Evolutionary conservation across 306 rosid genomes (phyloP).

Genomic region (Trifolium dubium): DNA sequence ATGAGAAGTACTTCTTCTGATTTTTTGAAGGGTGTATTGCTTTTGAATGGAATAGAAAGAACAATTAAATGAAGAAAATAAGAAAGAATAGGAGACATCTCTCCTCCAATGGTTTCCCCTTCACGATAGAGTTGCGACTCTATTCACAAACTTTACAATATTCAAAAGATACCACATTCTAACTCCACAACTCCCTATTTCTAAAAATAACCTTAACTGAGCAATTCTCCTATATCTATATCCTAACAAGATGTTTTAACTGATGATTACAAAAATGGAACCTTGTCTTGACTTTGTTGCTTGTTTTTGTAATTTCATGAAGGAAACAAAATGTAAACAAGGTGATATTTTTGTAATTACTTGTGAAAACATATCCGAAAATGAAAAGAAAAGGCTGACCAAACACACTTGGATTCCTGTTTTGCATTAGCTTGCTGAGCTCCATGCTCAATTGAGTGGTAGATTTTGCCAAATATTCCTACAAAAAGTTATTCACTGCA

Average conservation of each 20-base stretch:
- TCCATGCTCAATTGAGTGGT: slow-evolving; percentile 4
- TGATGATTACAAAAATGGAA: background rate
- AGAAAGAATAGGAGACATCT: too few relatives aligned
- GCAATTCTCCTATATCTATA: too few relatives aligned
- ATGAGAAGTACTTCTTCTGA: background rate
- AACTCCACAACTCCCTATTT: too few relatives aligned
- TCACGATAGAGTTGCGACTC: too few relatives aligned
- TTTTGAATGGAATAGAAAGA: too few relatives aligned
- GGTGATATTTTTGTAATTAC: background rate
- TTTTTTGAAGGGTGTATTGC: too few relatives aligned
- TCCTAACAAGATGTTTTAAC: background rate
- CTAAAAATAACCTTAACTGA: too few relatives aligned
- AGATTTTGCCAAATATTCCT: slow-evolving; percentile 23
- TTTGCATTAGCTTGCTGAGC: slow-evolving; percentile 23
- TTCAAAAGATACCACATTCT: too few relatives aligned
- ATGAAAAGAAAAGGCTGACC: background rate
- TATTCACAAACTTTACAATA: too few relatives aligned
- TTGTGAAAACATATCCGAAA: slow-evolving; percentile 6
- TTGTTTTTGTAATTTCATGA: slow-evolving; percentile 12
- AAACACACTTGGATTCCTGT: slow-evolving; percentile 13
- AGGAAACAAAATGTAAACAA: slow-evolving; percentile 10
- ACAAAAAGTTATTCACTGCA: background rate
- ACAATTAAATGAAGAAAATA: too few relatives aligned
- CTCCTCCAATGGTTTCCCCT: too few relatives aligned
- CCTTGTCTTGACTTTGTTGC: background rate